Evolutionary conservation across 2,329 filamentous ascomycete genomes (phyloP).

Genomic region (Bretziella fagacearum): DNA sequence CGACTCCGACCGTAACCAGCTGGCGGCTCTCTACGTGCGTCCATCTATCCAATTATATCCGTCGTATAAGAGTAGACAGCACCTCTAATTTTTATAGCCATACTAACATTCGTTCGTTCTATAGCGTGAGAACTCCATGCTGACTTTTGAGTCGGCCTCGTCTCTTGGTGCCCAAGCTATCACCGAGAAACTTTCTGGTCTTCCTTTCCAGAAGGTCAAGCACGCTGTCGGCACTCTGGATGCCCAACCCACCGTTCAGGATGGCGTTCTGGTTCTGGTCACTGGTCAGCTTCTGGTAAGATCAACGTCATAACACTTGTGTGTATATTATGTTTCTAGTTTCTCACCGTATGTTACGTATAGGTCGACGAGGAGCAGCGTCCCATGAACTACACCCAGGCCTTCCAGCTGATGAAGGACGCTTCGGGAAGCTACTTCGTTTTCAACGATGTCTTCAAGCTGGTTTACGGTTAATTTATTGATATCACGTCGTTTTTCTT

Average conservation of each 20-base stretch:
- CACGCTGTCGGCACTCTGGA: conserved; percentile 66
- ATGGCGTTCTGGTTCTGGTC: conserved; percentile 69
- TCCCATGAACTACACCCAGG: conserved; percentile 82
- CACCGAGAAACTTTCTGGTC: conserved; percentile 58
- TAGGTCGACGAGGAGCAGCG: conserved; percentile 73
- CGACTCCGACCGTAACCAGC: conserved; percentile 48
- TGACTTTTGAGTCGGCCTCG: conserved; percentile 71
- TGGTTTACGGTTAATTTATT: conserved; percentile 47
- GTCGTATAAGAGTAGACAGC: too few species aligned
- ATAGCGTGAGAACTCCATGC: conserved; percentile 73
- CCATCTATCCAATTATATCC: too few species aligned
- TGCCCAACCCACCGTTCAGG: conserved; percentile 54
- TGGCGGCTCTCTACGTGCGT: conserved; percentile 67
- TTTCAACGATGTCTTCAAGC: conserved; percentile 88
- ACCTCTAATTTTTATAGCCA: too few species aligned
- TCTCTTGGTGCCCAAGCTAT: conserved; percentile 49
- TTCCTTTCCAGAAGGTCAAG: conserved; percentile 67
- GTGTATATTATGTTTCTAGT: neutral
- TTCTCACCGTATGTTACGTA: neutral
- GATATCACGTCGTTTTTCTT: neutral
- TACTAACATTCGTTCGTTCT: too few species aligned
- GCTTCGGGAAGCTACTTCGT: conserved; percentile 56
- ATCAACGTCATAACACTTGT: conserved; percentile 11
- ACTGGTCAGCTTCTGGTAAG: conserved; percentile 72
- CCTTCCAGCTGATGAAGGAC: conserved; percentile 68